These are phyloP conservation scores for Juglanconis oblonga DNA, from an alignment of 2,329 filamentous ascomycete species.

Conservation along the genomic window DNA sequence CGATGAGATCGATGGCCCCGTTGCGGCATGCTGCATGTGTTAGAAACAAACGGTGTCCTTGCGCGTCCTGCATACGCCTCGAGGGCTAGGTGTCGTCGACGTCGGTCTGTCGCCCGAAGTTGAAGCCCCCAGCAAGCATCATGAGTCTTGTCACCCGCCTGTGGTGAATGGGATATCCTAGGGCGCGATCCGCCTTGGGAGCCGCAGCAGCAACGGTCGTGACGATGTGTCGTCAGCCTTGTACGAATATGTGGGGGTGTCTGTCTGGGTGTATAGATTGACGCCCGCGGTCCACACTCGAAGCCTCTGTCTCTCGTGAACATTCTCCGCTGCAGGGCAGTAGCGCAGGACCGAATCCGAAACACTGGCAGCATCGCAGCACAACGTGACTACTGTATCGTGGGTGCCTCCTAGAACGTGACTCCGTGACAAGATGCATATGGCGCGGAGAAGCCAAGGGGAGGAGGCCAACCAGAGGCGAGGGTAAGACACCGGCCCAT, in stretches of 20 bases:
- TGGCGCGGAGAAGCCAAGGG: background rate
- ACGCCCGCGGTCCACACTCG: conserved; percentile 9
- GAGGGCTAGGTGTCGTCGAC: no score
- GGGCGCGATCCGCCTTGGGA: background rate
- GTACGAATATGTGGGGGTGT: no score
- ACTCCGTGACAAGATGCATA: conserved; percentile 3
- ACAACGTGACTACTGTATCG: background rate
- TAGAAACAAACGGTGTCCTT: no score
- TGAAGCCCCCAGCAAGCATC: background rate
- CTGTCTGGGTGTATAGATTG: conserved; percentile 7
- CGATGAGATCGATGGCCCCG: no score
- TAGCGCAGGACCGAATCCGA: background rate
- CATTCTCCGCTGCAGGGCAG: background rate
- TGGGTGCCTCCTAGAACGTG: background rate
- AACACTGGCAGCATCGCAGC: background rate
- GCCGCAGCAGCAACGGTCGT: background rate
- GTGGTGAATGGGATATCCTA: background rate
- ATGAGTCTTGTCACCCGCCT: background rate
- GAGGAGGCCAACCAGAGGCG: conserved; percentile 11
- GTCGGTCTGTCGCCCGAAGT: no score
- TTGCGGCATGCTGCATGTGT: no score
- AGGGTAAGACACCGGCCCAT: conserved; percentile 1
- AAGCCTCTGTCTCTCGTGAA: background rate
- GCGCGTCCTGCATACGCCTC: no score
- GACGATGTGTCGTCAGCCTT: conserved; percentile 10